A percentile compares a stretch with the other conserved stretches of the same genome.
Evolutionary conservation across 1,284 basidiomycete species (phyloP).

Genomic region (Phellinidium pouzarii): DNA sequence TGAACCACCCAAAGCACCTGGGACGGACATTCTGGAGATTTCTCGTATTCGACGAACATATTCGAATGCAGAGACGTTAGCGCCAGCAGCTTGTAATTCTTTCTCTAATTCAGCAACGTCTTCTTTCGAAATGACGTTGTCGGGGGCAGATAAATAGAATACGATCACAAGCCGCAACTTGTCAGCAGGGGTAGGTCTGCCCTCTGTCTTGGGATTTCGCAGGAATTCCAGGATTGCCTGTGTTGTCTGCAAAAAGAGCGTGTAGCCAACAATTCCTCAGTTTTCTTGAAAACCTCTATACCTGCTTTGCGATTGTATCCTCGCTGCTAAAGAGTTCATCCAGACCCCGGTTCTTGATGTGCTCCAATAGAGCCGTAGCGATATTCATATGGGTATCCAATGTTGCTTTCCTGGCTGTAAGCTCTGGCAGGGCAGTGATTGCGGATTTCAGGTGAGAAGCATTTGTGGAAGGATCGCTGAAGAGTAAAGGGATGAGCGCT

Average conservation of each 20-base stretch:
- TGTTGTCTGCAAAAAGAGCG: constrained; percentile 47
- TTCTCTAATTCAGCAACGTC: constrained; percentile 86
- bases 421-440: constrained; percentile 95
- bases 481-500: constrained; percentile 7
- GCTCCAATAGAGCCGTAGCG: constrained; percentile 89
- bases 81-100: constrained; percentile 76
- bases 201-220: constrained; percentile 58
- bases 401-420: constrained; percentile 93
- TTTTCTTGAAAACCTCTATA: constrained; percentile 26
- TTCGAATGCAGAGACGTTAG: constrained; percentile 80
- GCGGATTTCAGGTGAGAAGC: constrained; percentile 95
- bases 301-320: constrained; percentile 83
- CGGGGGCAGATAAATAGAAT: constrained; percentile 85
- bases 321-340: constrained; percentile 97
- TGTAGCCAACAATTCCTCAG: background rate
- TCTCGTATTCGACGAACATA: constrained; percentile 92
- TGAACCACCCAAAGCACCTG: constrained; percentile 46
- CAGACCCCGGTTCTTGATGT: constrained; percentile 92
- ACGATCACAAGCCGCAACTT: constrained; percentile 92
- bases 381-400: constrained; percentile 99
- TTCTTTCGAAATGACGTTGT: constrained; percentile 76
- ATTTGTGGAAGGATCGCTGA: constrained; percentile 90
- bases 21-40: constrained; percentile 70
- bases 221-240: constrained; percentile 79
- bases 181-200: constrained; percentile 69